Percentiles rank a stretch among this genome's conserved stretches.
Conservation (phyloP, 163 green algal species). For the Coccomyxa subellipsoidea region DNA sequence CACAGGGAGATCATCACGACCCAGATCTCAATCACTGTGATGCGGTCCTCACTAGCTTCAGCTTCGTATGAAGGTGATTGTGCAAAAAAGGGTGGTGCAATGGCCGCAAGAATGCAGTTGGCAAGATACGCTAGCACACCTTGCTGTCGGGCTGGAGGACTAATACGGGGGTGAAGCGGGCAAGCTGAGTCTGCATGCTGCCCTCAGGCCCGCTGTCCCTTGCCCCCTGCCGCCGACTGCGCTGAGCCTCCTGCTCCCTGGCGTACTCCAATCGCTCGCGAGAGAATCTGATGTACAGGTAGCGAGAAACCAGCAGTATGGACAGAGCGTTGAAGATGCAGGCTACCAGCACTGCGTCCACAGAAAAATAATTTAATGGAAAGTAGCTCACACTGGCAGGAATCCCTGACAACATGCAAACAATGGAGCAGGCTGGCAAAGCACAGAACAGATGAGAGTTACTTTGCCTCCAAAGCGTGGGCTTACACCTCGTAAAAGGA, state of each 20-base stretch:
- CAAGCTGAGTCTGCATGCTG: not conserved
- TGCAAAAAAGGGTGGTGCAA: no score
- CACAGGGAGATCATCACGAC: no score
- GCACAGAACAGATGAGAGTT: no score
- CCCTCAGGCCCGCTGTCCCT: not conserved
- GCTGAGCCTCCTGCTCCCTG: not conserved
- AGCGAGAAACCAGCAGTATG: not conserved
- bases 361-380: not conserved
- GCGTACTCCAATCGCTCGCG: not conserved
- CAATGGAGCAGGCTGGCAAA: no score
- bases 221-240: not conserved
- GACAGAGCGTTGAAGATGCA: not conserved
- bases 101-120: not conserved
- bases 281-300: not conserved
- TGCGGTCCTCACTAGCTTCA: no score
- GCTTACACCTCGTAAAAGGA: no score
- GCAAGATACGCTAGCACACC: not conserved
- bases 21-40: no score
- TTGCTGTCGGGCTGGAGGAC: slow-evolving; percentile 7
- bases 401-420: no score
- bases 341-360: not conserved
- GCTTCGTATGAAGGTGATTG: no score
- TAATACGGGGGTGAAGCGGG: not conserved
- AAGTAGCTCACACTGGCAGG: not conserved
- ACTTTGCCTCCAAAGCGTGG: no score